Base-by-base conservation (phyloP, 345 rosid species). In the Eucalyptus curtisii region DNA sequence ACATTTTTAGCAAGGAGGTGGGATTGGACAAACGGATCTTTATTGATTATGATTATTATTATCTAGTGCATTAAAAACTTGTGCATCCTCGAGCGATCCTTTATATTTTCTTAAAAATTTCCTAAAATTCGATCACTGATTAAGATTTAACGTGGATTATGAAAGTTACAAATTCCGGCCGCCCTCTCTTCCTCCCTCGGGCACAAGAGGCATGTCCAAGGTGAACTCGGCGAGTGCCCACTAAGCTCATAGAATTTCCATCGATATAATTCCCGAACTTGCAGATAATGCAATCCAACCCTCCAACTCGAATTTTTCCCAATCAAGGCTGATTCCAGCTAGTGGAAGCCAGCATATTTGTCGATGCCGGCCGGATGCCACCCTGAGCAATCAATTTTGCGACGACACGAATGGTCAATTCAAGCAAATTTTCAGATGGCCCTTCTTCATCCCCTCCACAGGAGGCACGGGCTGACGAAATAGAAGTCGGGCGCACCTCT, bases 181-280 rank as follows among this genome's bases (percentile, higher is more conserved):
- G 52, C 85, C 49, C 86, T 85, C 20, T 91, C 95, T 57, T 85
- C 44, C 45, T 92, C 93, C 1, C 93, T 97, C 31, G 88, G 55
- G 88, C 94, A 93, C 89, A 96, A 97, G 94, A 93, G 91, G 79
- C 50, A 90, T 24, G 91, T 93, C 8, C 86, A 94, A 4, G 89
- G 92, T 59, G 81, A 68, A 24, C 87, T 96, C 85, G 93, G 96
- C 55, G 88, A 14, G 33, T 17, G 3, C 95, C 68, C 84, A 90
- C 19, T 94, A 94, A 4, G 42, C 79, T 66, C 15, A 31, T 8
- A 8, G 11, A 4, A 31, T 66, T 31, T 31, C 19, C 79, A 31
- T 19, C 79, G 11, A 16, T 31, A 8, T 31, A 66, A 66, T 66
- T 66, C 79, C 15, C 40, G 0, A 16, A 31, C 79, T 66, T 31